These are phyloP conservation scores for Corylus avellana DNA, from an alignment of 306 rosid species.

Conservation along the genomic window DNA sequence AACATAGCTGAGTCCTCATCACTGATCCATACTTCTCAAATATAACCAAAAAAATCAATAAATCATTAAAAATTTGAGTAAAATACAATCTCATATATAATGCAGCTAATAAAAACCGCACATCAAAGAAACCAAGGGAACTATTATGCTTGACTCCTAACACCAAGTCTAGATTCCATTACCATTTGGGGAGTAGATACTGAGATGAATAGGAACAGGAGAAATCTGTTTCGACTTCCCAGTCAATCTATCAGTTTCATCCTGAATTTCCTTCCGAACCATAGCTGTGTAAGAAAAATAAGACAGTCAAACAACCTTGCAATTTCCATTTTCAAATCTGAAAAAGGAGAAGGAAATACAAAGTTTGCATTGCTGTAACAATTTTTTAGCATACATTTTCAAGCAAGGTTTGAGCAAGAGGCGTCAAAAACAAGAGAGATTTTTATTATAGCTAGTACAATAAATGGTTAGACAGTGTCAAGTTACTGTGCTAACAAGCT, in stretches of 20 bases:
- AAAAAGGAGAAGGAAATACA: background rate
- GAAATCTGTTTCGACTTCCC: conserved; percentile 81
- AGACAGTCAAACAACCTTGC: conserved; percentile 23
- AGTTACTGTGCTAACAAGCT: background rate
- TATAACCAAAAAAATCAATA: conserved; percentile 9
- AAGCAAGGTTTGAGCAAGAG: background rate
- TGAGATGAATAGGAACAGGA: conserved; percentile 84
- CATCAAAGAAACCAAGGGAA: background rate
- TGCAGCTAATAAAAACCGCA: background rate
- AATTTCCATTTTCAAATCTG: background rate
- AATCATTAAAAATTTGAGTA: background rate
- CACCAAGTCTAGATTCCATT: conserved; percentile 15
- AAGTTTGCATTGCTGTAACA: conserved; percentile 4
- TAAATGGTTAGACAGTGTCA: conserved; percentile 7
- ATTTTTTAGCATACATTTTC: background rate
- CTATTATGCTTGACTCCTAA: background rate
- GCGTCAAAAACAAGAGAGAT: background rate
- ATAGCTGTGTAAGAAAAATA: conserved; percentile 46
- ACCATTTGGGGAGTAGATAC: conserved; percentile 79
- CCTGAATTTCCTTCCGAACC: conserved; percentile 87
- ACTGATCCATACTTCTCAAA: conserved; percentile 1
- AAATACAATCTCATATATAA: background rate
- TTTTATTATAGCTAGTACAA: background rate
- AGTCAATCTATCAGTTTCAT: conserved; percentile 73
- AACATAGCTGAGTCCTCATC: conserved; percentile 4